These are phyloP conservation scores for Russula emetica DNA, from an alignment of 768 basidiomycete genomes.

Conservation along the genomic window DNA sequence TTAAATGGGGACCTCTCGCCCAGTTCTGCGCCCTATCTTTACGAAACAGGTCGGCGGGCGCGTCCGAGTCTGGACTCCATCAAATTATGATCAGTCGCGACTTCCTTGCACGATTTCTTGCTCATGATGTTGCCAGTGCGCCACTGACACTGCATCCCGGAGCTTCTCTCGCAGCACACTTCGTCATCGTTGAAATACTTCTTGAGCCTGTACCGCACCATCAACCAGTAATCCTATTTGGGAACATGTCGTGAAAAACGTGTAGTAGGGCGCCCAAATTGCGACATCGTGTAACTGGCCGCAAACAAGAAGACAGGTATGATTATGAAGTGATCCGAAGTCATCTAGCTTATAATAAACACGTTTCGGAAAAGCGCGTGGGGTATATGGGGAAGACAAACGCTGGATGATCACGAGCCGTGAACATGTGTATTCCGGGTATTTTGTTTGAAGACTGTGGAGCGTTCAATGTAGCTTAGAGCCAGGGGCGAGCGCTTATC, in stretches of 20 bases:
- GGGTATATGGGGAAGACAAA: not conserved
- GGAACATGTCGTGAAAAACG: constrained; percentile 7
- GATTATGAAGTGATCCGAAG: not conserved
- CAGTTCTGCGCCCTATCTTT: not conserved
- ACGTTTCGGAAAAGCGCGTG: not conserved
- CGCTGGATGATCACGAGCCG: not conserved
- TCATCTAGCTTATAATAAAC: constrained; percentile 4
- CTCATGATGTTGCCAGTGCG: not conserved
- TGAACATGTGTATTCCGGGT: not conserved
- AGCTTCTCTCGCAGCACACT: not conserved
- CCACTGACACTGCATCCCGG: not conserved
- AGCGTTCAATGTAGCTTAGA: not conserved
- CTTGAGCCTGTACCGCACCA: not conserved
- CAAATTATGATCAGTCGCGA: constrained; percentile 1
- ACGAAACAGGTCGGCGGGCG: not conserved
- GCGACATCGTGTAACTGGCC: not conserved
- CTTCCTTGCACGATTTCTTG: not conserved
- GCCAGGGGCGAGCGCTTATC: not conserved
- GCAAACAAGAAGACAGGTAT: not conserved
- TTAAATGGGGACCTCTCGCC: not conserved
- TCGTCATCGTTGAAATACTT: not conserved
- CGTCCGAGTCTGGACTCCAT: constrained; percentile 4
- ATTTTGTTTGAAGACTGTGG: not conserved
- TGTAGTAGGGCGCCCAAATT: not conserved
- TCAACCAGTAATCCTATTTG: not conserved